Base-by-base conservation (phyloP, 345 rosid genomes). In the Dipteronia sinensis region DNA sequence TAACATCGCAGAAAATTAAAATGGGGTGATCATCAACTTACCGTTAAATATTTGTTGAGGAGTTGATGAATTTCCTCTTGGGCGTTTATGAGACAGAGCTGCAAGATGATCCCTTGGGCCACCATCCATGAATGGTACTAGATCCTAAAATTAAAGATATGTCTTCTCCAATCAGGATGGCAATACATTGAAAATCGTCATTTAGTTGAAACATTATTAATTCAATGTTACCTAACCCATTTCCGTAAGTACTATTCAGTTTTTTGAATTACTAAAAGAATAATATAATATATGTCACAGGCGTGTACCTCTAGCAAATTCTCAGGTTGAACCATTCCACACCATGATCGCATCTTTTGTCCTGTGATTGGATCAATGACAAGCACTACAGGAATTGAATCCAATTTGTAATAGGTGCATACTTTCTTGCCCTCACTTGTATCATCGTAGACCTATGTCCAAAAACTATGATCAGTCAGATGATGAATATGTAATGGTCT, bases 281-380 rank as follows among this genome's bases (percentile, higher is more conserved):
- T 65, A 56, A 44, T 40, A 47, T 8, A 63, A 47, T 59, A 38
- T 40, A 47, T 22, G 71, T 59, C 20, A 46, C 10, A 22, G 40
- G 75, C 20, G 40, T 19, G 27, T 82, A 88, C 97, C 92, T 97
- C 98, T 6, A 97, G 93, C 82, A 97, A 82, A 82, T 81, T 89
- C 84, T 90, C 99, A 8, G 99, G 97, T 73, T 90, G 91, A 63
- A 97, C 88, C 98, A 97, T 91, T 78, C 99, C 98, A 80, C 58
- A 71, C 99, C 99, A 94, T 56, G 86, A 85, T 66, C 88, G 89
- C 97, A 94, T 94, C 84, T 87, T 94, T 82, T 97, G 97, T 70
- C 98, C 99, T 4, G 99, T 93, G 79, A 95, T 90, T 68, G 99
- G 99, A 76, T 97, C 99, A 49, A 97, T 85, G 68, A 97, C 93